Conservation (phyloP, 768 basidiomycete species). For the Galerina marginata region DNA sequence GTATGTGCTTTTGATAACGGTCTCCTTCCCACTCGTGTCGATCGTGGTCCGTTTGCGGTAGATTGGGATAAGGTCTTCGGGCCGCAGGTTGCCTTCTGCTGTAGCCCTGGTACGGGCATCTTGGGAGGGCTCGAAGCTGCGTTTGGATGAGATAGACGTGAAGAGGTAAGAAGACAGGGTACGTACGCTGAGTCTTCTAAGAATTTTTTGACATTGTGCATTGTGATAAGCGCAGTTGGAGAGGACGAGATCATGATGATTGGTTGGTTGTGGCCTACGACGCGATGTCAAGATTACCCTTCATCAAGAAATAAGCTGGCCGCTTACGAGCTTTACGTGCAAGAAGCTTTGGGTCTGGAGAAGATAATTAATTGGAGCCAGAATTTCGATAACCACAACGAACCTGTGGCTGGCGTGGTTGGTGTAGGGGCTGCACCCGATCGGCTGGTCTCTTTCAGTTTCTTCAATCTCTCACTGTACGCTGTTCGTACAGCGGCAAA, state of each 20-base stretch:
- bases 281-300: not conserved
- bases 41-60: constrained; percentile 82
- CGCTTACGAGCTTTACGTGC: constrained; percentile 74
- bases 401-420: constrained; percentile 47
- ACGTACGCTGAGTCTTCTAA: constrained; percentile 85
- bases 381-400: constrained; percentile 6
- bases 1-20: constrained; percentile 64
- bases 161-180: not conserved
- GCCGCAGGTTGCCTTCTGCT: constrained; percentile 71
- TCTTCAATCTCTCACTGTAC: constrained; percentile 81
- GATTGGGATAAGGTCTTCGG: constrained; percentile 88
- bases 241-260: constrained; percentile 98
- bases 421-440: constrained; percentile 46
- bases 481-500: constrained; percentile 71
- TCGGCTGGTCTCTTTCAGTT: constrained; percentile 69
- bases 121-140: constrained; percentile 76
- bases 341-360: constrained; percentile 60
- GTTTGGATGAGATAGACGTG: not conserved
- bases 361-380: not conserved
- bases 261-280: constrained; percentile 75
- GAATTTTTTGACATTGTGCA: constrained; percentile 97
- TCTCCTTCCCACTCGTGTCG: constrained; percentile 68
- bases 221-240: constrained; percentile 93
- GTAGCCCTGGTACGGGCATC: constrained; percentile 73
- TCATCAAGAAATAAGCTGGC: not conserved